Evolutionary conservation across 2,329 filamentous ascomycete species (phyloP), one percentile per base, ranked within the genome.

Genomic region (Microcyclospora tardicrescens): DNA sequence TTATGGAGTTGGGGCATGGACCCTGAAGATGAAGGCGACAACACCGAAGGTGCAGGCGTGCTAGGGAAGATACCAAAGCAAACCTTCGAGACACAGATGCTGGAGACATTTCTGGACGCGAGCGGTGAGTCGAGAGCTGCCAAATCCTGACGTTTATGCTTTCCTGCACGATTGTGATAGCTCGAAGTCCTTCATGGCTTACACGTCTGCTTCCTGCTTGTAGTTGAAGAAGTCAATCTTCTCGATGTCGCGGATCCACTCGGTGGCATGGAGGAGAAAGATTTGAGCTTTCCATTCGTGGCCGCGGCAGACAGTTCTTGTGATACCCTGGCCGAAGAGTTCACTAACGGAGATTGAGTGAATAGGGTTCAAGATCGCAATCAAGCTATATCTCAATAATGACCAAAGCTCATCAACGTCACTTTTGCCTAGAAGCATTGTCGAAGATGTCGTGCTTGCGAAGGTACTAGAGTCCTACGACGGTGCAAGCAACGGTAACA

Each of bases 401-500:
- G 65, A 70, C 16, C 61, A 66, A 0, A 8, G 19, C 19, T 53
- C 61, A 2, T 63, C 73, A 13, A 59, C 56, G 3, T 69, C 38
- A 32, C 35, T 71, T 4, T 62, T 84, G 2, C 52, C 68, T 2
- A 51, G 56, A 2, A 58, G 68, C 2, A 56, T 68, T 6, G 60
- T 84, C 1, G 72, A 76, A 51, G 68, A 75, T 4, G 73, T 75
- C 1, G 65, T 85, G 8, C 63, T 82, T 32, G 66, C 67, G 1
- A 68, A 76, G 34, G 79, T 79, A 1, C 71, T 86, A 63, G 68
- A 73, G 38, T 73, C 79, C 3, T 91, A 86, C 53, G 84, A 91
- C 52, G 84, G 84, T 53, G 83, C 84, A 2, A 83, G 80, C 15
- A 91, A 91, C 51, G 81, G 81, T 1, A 86, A 89, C 50, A 75